phyloP scores from a whole-genome alignment of 495 filamentous ascomycete species.

The Terfezia boudieri region DNA sequence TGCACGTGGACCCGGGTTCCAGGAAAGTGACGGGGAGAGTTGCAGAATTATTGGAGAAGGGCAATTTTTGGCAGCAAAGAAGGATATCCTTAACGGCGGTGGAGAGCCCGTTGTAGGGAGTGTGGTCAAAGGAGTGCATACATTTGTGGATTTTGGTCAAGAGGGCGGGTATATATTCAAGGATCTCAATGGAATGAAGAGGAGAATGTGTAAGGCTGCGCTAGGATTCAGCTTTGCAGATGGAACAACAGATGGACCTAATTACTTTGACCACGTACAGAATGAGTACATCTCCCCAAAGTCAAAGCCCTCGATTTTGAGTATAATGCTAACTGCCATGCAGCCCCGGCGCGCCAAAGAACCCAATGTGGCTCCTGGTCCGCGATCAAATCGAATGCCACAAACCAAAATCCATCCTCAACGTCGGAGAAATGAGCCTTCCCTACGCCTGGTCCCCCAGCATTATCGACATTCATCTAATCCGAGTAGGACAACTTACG shows the following conservation, averaged over 20 bases:
- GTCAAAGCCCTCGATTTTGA: too few relatives aligned
- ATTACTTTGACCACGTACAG: conserved; percentile 86
- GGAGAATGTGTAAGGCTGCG: conserved; percentile 70
- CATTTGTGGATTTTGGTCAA: conserved; percentile 36
- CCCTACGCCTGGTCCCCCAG: conserved; percentile 86
- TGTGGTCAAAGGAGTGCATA: conserved; percentile 49
- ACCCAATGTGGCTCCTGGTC: conserved; percentile 64
- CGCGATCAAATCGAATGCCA: conserved; percentile 63
- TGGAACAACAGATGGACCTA: conserved; percentile 64
- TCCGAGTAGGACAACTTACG: conserved; percentile 71
- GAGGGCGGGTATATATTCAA: conserved; percentile 35
- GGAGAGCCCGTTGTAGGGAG: conserved; percentile 28
- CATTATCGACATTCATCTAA: conserved; percentile 74
- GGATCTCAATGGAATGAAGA: conserved; percentile 49
- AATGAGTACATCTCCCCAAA: conserved; percentile 21
- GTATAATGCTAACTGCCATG: too few relatives aligned
- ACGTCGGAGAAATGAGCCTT: conserved; percentile 55
- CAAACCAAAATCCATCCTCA: conserved; percentile 64
- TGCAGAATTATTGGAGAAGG: conserved; percentile 58
- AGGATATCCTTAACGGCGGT: conserved; percentile 23
- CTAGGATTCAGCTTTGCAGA: conserved; percentile 86
- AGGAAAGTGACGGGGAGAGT: conserved; percentile 47
- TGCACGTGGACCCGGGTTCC: conserved; percentile 64
- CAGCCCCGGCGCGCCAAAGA: conserved; percentile 43
- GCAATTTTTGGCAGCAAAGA: conserved; percentile 47